A percentile compares a stretch with the other conserved stretches of the same genome.
Evolutionary conservation across 345 rosid species (phyloP).

Genomic region (Chamaenerion angustifolium): DNA sequence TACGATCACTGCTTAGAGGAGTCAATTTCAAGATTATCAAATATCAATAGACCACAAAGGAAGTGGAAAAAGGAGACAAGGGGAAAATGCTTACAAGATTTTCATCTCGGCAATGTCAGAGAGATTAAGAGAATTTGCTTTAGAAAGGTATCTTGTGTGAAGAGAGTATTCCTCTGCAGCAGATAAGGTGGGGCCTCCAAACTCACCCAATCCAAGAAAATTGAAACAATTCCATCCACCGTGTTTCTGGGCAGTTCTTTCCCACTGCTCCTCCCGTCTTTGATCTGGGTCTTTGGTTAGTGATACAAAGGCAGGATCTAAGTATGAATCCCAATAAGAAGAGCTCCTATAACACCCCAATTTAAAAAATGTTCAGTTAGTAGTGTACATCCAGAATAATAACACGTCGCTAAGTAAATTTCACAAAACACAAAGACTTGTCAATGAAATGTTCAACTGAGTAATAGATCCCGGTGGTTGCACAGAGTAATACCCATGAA

Average conservation of each 20-base stretch:
- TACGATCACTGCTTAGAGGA: too few relatives aligned
- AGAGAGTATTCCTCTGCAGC: conserved; percentile 91
- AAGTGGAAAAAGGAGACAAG: not conserved
- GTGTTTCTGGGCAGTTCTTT: conserved; percentile 72
- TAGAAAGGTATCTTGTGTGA: conserved; percentile 91
- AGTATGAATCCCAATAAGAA: conserved; percentile 57
- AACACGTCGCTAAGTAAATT: too few relatives aligned
- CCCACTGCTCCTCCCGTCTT: conserved; percentile 92
- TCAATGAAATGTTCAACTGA: too few relatives aligned
- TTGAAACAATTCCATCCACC: conserved; percentile 79
- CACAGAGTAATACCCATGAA: too few relatives aligned
- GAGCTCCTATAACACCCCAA: conserved; percentile 51
- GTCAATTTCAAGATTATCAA: too few relatives aligned
- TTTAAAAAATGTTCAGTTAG: not conserved
- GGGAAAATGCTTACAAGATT: conserved; percentile 54
- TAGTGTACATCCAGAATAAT: too few relatives aligned
- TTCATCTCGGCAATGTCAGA: conserved; percentile 98
- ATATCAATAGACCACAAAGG: too few relatives aligned
- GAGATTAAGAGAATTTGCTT: conserved; percentile 83
- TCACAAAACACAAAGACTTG: too few relatives aligned
- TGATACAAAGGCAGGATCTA: conserved; percentile 99
- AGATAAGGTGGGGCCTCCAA: conserved; percentile 69
- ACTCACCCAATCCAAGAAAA: conserved; percentile 83
- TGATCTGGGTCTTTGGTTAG: conserved; percentile 92
- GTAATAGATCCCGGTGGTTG: too few relatives aligned